phyloP scores from a whole-genome alignment of 2,329 filamentous ascomycete genomes.

The Colletotrichum shisoi region DNA sequence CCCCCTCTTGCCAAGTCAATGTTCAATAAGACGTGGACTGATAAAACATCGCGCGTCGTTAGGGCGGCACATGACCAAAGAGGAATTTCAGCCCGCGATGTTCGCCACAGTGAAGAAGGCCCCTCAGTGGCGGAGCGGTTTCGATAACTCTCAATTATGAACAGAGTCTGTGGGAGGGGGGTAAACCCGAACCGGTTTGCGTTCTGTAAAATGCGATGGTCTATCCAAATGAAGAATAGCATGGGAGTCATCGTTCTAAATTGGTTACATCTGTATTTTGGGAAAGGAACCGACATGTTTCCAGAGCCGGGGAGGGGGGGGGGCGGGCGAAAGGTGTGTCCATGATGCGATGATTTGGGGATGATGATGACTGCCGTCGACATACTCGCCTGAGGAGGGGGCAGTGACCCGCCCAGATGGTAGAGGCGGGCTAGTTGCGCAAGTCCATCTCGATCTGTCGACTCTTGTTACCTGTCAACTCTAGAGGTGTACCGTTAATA shows the following conservation, averaged over 20 bases:
- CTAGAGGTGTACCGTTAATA: neutral
- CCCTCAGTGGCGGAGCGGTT: neutral
- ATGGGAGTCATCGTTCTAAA: neutral
- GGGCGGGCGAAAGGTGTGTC: slow-evolving; percentile 11
- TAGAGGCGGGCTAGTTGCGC: slow-evolving; percentile 4
- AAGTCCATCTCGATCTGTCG: slow-evolving; percentile 4
- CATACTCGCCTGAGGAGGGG: slow-evolving; percentile 17
- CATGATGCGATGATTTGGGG: slow-evolving; percentile 38
- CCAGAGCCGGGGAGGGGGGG: slow-evolving; percentile 21
- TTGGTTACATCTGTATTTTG: slow-evolving; percentile 26
- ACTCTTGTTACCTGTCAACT: neutral
- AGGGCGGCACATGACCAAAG: slow-evolving; percentile 25
- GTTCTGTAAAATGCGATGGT: too few relatives aligned
- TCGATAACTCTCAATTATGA: neutral
- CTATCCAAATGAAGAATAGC: neutral
- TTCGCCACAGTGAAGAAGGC: neutral
- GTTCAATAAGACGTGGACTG: slow-evolving; percentile 18
- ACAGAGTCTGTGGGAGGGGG: neutral
- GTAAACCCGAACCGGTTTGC: neutral
- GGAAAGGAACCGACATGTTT: slow-evolving; percentile 29
- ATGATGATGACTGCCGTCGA: slow-evolving; percentile 20
- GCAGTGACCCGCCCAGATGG: neutral
- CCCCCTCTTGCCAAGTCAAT: slow-evolving; percentile 22
- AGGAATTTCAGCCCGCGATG: slow-evolving; percentile 11
- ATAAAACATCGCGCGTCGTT: neutral